These are phyloP conservation scores for Mycena amicta DNA, from an alignment of 768 basidiomycete genomes.

Conservation along the genomic window DNA sequence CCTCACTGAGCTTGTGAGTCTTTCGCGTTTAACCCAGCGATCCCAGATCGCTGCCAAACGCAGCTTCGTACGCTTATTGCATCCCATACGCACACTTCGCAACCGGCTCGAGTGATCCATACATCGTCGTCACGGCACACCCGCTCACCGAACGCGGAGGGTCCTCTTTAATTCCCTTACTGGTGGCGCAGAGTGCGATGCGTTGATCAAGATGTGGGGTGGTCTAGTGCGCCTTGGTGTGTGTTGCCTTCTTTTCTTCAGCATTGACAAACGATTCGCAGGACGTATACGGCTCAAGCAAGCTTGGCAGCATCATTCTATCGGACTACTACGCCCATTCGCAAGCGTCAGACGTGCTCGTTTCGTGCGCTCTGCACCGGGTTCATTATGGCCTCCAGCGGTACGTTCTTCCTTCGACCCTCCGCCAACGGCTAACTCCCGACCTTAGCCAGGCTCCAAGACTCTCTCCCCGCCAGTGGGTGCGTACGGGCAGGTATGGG, in stretches of 20 bases:
- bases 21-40: not conserved
- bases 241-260: not conserved
- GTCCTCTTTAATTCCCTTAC: constrained; percentile 4
- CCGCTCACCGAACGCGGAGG: not conserved
- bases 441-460: not conserved
- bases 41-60: not conserved
- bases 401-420: not conserved
- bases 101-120: constrained; percentile 16
- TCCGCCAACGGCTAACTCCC: not conserved
- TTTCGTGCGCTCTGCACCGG: constrained; percentile 14
- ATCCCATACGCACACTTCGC: constrained; percentile 1
- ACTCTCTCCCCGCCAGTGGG: constrained; percentile 6
- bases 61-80: constrained; percentile 12
- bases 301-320: constrained; percentile 13
- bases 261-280: not conserved
- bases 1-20: constrained; percentile 28
- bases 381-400: constrained; percentile 9
- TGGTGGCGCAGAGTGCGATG: constrained; percentile 6
- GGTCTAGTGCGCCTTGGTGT: constrained; percentile 2
- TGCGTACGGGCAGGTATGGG: constrained; percentile 17
- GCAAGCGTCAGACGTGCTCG: constrained; percentile 7
- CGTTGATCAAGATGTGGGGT: constrained; percentile 14
- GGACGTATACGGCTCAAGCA: constrained; percentile 13
- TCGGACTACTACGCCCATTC: constrained; percentile 1
- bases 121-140: constrained; percentile 3